phyloP scores from a whole-genome alignment of 352 stramenopile species.

The Phytophthora quininea region DNA sequence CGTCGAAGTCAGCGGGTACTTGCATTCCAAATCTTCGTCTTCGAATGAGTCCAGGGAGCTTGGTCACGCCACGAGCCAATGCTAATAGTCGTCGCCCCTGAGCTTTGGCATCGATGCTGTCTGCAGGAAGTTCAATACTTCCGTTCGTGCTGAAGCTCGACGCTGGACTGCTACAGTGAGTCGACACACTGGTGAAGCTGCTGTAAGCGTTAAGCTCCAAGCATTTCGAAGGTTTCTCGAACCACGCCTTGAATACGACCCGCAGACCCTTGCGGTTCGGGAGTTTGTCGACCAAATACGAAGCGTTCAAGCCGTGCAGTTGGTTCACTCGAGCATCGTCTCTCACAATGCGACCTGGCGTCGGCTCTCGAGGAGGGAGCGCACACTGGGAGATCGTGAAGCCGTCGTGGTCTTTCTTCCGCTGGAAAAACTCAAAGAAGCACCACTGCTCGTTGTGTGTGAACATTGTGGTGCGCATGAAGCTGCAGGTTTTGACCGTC shows the following conservation, averaged over 20 bases:
- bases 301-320: conserved; percentile 40
- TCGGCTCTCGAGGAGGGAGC: conserved; percentile 20
- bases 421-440: conserved; percentile 41
- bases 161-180: conserved; percentile 12
- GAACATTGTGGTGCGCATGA: conserved; percentile 34
- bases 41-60: conserved; percentile 29
- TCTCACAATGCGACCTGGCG: conserved; percentile 22
- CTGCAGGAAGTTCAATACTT: neutral
- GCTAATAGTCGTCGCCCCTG: conserved; percentile 24
- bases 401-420: conserved; percentile 29
- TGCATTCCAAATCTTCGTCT: conserved; percentile 29
- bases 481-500: conserved; percentile 43
- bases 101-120: conserved; percentile 17
- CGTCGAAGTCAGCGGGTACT: conserved; percentile 19
- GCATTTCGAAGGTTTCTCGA: conserved; percentile 13
- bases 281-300: conserved; percentile 42
- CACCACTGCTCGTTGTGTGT: conserved; percentile 46
- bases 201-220: neutral
- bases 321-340: conserved; percentile 40
- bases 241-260: conserved; percentile 47
- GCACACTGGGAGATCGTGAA: conserved; percentile 44
- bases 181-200: conserved; percentile 20
- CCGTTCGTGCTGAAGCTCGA: conserved; percentile 11
- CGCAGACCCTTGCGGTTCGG: conserved; percentile 37
- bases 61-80: conserved; percentile 25